Evolutionary conservation across 1,139 yeast genomes (phyloP).

Genomic region (Geotrichum restrictum): DNA sequence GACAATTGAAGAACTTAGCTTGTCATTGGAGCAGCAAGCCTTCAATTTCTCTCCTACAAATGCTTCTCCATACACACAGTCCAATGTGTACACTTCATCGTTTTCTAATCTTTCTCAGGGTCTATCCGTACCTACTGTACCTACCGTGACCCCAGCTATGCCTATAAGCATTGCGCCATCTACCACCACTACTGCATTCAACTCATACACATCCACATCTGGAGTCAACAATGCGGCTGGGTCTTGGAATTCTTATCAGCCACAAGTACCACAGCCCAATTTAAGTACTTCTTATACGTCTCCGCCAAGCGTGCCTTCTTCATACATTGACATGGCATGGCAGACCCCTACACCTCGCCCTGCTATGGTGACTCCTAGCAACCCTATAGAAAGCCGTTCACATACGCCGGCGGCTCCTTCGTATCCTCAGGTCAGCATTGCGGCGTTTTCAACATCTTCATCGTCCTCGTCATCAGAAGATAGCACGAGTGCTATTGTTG

Average conservation of each 20-base stretch:
- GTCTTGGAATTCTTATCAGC: constrained; percentile 15
- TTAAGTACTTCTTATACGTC: constrained; percentile 3
- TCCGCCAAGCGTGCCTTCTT: background rate
- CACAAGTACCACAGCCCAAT: background rate
- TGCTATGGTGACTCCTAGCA: constrained; percentile 7
- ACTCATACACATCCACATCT: constrained; percentile 4
- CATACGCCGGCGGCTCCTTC: constrained; percentile 12
- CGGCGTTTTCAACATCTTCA: constrained; percentile 2
- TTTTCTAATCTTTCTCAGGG: constrained; percentile 11
- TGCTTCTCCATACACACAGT: constrained; percentile 8
- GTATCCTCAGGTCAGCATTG: background rate
- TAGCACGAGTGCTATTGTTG: constrained; percentile 9
- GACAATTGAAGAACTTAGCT: constrained; percentile 37
- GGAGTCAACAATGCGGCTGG: constrained; percentile 1
- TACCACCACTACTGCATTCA: constrained; percentile 1
- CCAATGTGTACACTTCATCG: constrained; percentile 10
- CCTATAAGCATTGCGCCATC: constrained; percentile 5
- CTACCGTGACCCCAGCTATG: no score
- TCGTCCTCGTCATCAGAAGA: constrained; percentile 18
- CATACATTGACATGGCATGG: constrained; percentile 10
- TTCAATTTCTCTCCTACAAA: constrained; percentile 21
- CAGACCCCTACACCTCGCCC: constrained; percentile 1
- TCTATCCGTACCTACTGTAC: background rate
- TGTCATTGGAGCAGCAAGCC: constrained; percentile 27
- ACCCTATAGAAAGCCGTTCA: constrained; percentile 18